phyloP scores from a whole-genome alignment of 208 protist species.

The Tritrichomonas foetus region DNA sequence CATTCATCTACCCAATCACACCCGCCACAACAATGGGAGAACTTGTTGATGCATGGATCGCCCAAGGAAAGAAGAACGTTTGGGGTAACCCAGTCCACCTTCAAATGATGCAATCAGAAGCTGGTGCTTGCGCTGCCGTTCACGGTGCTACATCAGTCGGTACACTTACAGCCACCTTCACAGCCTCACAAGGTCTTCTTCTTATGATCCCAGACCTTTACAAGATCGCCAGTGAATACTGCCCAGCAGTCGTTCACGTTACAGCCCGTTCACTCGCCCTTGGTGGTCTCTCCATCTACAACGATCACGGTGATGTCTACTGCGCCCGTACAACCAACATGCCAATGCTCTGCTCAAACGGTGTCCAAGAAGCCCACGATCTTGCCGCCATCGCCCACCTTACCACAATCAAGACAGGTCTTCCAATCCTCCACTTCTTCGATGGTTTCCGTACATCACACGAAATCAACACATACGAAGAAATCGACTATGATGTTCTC shows the following conservation, averaged over 20 bases:
- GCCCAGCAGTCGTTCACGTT: slow-evolving; percentile 65
- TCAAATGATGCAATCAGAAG: slow-evolving; percentile 60
- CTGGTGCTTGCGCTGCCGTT: slow-evolving; percentile 60
- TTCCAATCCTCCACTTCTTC: slow-evolving; percentile 56
- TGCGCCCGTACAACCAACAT: slow-evolving; percentile 56
- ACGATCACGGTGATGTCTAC: slow-evolving; percentile 67
- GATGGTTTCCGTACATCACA: slow-evolving; percentile 56
- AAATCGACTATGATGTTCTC: background rate
- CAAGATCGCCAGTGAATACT: slow-evolving; percentile 47
- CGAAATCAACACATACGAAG: slow-evolving; percentile 42
- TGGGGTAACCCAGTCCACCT: slow-evolving; percentile 58
- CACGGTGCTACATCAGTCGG: slow-evolving; percentile 38
- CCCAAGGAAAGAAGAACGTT: slow-evolving; percentile 52
- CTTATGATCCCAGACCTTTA: background rate
- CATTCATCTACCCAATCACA: slow-evolving; percentile 61
- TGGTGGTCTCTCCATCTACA: slow-evolving; percentile 53
- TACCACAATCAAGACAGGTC: slow-evolving; percentile 55
- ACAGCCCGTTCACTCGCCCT: slow-evolving; percentile 51
- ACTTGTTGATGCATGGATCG: slow-evolving; percentile 56
- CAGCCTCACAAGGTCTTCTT: slow-evolving; percentile 58
- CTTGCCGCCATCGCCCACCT: slow-evolving; percentile 63
- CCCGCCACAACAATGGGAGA: slow-evolving; percentile 66
- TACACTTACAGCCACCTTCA: slow-evolving; percentile 64
- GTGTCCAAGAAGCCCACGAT: slow-evolving; percentile 63
- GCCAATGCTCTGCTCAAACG: slow-evolving; percentile 56